A percentile compares a stretch with the other conserved stretches of the same genome.
Evolutionary conservation across 2,329 filamentous ascomycete genomes (phyloP).

Genomic region (Monosporascus sp.): DNA sequence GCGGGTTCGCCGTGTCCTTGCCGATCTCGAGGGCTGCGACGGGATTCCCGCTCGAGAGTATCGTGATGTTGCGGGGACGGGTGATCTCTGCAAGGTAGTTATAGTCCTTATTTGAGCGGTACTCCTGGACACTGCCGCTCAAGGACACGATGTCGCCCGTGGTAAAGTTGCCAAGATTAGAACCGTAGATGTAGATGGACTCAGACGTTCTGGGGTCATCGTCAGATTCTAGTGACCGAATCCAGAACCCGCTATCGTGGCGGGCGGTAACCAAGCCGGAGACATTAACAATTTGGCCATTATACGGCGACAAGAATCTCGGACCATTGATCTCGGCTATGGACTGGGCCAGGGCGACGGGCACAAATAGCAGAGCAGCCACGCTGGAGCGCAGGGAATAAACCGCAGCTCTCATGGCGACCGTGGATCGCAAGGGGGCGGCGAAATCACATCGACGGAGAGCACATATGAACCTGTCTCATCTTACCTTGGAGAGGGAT

Average conservation of each 20-base stretch:
- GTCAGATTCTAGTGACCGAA: slow-evolving; percentile 56
- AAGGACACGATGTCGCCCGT: slow-evolving; percentile 57
- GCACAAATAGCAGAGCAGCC: neutral
- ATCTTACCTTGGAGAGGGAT: neutral
- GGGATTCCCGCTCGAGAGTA: slow-evolving; percentile 47
- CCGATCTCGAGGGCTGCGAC: slow-evolving; percentile 58
- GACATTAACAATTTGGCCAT: slow-evolving; percentile 52
- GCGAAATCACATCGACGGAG: neutral
- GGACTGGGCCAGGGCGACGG: slow-evolving; percentile 24
- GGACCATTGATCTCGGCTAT: slow-evolving; percentile 63
- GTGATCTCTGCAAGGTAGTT: slow-evolving; percentile 60
- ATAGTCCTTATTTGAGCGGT: slow-evolving; percentile 49
- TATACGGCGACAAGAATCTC: slow-evolving; percentile 56
- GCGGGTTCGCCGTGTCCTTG: slow-evolving; percentile 45
- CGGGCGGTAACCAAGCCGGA: slow-evolving; percentile 62
- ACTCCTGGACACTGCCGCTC: slow-evolving; percentile 54
- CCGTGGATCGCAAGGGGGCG: neutral
- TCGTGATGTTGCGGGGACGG: slow-evolving; percentile 46
- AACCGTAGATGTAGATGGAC: slow-evolving; percentile 60
- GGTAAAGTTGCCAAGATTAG: slow-evolving; percentile 44
- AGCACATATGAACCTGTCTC: too few species aligned
- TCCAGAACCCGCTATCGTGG: slow-evolving; percentile 56
- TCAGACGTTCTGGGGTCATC: slow-evolving; percentile 54
- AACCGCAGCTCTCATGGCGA: neutral
- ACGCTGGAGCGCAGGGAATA: neutral